phyloP scores from a whole-genome alignment of 2,329 filamentous ascomycete genomes.

The Didymella pomorum region DNA sequence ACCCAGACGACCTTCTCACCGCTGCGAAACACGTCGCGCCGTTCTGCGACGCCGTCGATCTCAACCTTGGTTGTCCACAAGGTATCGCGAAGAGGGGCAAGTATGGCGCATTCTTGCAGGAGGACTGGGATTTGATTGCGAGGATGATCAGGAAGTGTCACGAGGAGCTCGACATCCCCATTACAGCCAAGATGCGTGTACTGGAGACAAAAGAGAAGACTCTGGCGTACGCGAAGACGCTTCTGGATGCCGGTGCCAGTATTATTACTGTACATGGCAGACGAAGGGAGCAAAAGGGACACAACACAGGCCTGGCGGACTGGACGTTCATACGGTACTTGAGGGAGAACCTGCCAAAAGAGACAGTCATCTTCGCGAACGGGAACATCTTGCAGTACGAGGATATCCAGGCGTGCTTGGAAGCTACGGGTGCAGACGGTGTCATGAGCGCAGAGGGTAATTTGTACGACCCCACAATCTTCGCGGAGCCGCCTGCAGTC shows the following conservation, averaged over 20 bases:
- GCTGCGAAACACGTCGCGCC: constrained; percentile 82
- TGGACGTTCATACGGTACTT: constrained; percentile 87
- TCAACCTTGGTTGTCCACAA: constrained; percentile 96
- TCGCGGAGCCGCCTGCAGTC: constrained; percentile 70
- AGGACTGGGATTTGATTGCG: constrained; percentile 85
- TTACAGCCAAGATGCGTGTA: constrained; percentile 94
- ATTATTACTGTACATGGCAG: constrained; percentile 93
- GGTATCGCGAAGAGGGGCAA: constrained; percentile 90
- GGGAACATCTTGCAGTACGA: constrained; percentile 86
- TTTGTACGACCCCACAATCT: constrained; percentile 88
- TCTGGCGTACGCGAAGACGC: constrained; percentile 85
- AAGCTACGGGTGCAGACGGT: constrained; percentile 85
- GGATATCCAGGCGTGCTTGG: constrained; percentile 80
- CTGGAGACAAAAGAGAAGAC: constrained; percentile 87
- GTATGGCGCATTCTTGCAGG: constrained; percentile 94
- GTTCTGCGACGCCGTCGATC: constrained; percentile 92
- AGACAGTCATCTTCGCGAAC: constrained; percentile 96
- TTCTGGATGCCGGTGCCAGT: constrained; percentile 86
- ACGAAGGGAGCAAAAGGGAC: constrained; percentile 90
- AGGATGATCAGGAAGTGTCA: constrained; percentile 86
- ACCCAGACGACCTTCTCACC: constrained; percentile 78
- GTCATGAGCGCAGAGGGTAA: constrained; percentile 98
- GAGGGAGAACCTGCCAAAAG: constrained; percentile 79
- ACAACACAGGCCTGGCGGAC: constrained; percentile 91
- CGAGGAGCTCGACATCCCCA: constrained; percentile 77